Conservation (phyloP, 2,329 filamentous ascomycete genomes). For the Arthroderma sp. region DNA sequence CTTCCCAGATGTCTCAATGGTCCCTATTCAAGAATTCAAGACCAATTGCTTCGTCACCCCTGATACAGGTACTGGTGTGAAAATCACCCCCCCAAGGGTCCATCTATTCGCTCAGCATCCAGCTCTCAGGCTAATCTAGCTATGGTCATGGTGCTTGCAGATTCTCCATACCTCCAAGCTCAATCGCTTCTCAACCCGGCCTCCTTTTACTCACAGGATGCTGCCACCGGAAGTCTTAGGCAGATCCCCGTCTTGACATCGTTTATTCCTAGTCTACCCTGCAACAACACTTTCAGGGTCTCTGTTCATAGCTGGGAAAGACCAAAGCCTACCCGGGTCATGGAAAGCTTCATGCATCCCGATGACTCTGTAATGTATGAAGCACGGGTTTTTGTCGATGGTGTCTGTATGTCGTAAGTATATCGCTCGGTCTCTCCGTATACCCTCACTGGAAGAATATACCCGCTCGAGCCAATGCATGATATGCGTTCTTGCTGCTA, state of each 20-base stretch:
- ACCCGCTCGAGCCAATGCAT: background rate
- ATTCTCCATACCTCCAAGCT: conserved; percentile 40
- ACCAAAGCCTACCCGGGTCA: conserved; percentile 46
- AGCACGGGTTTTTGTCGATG: conserved; percentile 56
- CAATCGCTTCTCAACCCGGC: conserved; percentile 25
- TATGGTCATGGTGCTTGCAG: conserved; percentile 19
- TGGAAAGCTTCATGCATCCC: conserved; percentile 43
- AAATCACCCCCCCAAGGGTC: background rate
- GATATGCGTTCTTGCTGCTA: too few species aligned
- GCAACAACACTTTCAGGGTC: conserved; percentile 51
- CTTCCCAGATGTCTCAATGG: conserved; percentile 54
- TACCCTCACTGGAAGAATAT: background rate
- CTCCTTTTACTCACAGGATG: conserved; percentile 12
- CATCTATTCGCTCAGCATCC: conserved; percentile 2
- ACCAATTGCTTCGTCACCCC: conserved; percentile 58
- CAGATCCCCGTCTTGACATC: conserved; percentile 54
- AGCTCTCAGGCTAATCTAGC: too few species aligned
- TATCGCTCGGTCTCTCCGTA: background rate
- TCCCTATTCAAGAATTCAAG: conserved; percentile 71
- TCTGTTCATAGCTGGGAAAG: conserved; percentile 63
- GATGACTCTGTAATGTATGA: conserved; percentile 49
- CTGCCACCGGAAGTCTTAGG: conserved; percentile 16
- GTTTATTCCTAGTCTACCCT: conserved; percentile 53
- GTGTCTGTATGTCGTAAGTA: conserved; percentile 47
- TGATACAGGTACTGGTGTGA: conserved; percentile 29